Conservation (phyloP, 371 early-diverging fungal genomes). For the Apophysomyces sp. region DNA sequence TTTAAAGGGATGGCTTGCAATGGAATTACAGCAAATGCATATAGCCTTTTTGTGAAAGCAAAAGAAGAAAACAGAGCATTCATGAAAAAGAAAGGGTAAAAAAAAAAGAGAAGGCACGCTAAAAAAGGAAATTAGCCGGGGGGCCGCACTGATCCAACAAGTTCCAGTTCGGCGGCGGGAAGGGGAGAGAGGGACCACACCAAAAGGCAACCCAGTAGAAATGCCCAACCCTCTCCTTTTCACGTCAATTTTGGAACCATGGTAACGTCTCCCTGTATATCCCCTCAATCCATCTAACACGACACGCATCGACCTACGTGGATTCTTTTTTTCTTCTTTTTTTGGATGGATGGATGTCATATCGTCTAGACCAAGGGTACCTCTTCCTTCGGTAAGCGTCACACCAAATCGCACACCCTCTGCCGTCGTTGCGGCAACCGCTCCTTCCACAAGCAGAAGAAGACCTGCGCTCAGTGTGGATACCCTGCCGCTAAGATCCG, state of each 20-base stretch:
- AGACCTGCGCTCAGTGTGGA: conserved; percentile 98
- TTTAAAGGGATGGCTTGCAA: no score
- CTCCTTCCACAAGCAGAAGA: conserved; percentile 99
- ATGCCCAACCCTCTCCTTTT: neutral
- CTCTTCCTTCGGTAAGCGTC: conserved; percentile 98
- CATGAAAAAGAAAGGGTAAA: neutral
- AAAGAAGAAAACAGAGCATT: no score
- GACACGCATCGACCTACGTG: neutral
- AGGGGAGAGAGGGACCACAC: neutral
- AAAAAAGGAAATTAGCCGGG: no score
- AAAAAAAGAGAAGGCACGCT: neutral
- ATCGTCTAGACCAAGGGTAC: conserved; percentile 95
- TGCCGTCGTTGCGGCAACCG: conserved; percentile 98
- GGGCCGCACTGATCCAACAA: no score
- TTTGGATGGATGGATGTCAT: neutral
- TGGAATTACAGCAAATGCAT: no score
- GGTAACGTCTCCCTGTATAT: neutral
- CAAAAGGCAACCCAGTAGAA: neutral
- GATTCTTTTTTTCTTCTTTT: neutral
- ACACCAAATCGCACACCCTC: conserved; percentile 98
- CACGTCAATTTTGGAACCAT: neutral
- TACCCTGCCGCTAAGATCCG: conserved; percentile 98
- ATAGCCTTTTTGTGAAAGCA: no score
- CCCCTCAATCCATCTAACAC: neutral
- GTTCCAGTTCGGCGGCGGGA: neutral